Conservation (phyloP, 352 stramenopile genomes). For the Pythium apleroticum region DNA sequence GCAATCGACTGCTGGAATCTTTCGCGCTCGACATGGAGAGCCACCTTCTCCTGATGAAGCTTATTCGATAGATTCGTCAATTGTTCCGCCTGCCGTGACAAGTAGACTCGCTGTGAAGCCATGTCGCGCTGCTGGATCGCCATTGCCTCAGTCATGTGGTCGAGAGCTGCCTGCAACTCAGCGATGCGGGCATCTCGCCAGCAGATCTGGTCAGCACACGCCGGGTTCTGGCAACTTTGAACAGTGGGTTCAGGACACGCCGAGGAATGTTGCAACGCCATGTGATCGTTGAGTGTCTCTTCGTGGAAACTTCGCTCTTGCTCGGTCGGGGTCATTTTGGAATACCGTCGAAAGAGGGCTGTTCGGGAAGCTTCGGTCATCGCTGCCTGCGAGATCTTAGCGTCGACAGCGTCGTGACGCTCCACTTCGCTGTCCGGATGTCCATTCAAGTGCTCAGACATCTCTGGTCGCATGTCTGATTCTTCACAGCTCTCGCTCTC, state of each 20-base stretch:
- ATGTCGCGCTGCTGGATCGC: constrained; percentile 43
- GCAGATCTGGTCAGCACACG: constrained; percentile 28
- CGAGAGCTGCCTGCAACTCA: constrained; percentile 37
- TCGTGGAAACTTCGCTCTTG: constrained; percentile 24
- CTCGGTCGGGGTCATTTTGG: constrained; percentile 17
- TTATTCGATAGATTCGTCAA: constrained; percentile 34
- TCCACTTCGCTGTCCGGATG: constrained; percentile 23
- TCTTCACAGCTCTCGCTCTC: constrained; percentile 4
- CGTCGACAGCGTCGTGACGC: background rate
- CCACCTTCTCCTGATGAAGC: constrained; percentile 37
- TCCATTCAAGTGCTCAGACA: background rate
- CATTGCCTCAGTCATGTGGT: constrained; percentile 44
- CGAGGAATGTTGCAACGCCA: background rate
- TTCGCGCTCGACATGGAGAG: constrained; percentile 33
- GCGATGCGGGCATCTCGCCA: constrained; percentile 38
- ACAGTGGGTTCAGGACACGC: constrained; percentile 15
- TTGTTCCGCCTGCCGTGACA: constrained; percentile 37
- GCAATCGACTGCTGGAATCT: constrained; percentile 20
- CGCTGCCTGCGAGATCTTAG: background rate
- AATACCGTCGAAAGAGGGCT: constrained; percentile 26
- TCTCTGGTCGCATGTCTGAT: constrained; percentile 7
- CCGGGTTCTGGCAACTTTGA: constrained; percentile 21
- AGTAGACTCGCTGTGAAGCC: constrained; percentile 32
- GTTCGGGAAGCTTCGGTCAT: constrained; percentile 21
- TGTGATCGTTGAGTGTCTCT: constrained; percentile 4